Evolutionary conservation across 208 protist genomes (phyloP), one percentile per base, ranked within the genome.

Genomic region (Wallacemonas sp.): DNA sequence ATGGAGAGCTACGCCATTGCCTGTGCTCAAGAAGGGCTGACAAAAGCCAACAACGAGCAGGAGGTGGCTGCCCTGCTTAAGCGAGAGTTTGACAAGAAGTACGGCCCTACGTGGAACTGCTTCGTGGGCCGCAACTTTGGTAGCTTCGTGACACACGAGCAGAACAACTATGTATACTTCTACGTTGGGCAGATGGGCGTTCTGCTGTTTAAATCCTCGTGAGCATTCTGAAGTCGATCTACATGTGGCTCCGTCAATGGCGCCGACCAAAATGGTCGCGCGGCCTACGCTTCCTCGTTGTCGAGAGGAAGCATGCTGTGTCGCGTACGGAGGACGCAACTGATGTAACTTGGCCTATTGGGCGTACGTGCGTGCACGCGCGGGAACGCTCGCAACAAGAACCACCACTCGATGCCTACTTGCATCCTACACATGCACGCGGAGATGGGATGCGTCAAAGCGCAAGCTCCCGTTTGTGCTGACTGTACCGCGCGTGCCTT

Each of bases 51-150:
- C 77, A 98, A 98, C 41, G 98, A 99, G 68, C 99, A 99, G 68
- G 99, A 99, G 72, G 98, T 99, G 39, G 99, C 99, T 3, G 92
- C 94, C 2, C 97, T 98, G 77, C 98, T 99, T 68, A 99, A 99
- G 78, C 99, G 99, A 74, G 98, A 98, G 71, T 98, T 98, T 68
- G 98, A 99, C 77, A 97, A 95, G 37, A 99, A 98, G 71, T 99
- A 99, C 76, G 92, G 97, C 65, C 97, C 98, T 1, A 99, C 98
- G 29, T 99, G 98, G 98, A 99, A 99, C 83, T 99, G 98, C 86
- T 99, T 99, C 79, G 98, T 99, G 24, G 99, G 99, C 42, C 89
- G 98, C 54, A 99, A 99, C 82, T 99, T 99, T 85, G 99, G 98
- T 42, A 99, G 98, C 58, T 99, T 99, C 79, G 98, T 99, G 33